Evolutionary conservation across 2,329 filamentous ascomycete genomes (phyloP).

Genomic region (Fusarium succisae): DNA sequence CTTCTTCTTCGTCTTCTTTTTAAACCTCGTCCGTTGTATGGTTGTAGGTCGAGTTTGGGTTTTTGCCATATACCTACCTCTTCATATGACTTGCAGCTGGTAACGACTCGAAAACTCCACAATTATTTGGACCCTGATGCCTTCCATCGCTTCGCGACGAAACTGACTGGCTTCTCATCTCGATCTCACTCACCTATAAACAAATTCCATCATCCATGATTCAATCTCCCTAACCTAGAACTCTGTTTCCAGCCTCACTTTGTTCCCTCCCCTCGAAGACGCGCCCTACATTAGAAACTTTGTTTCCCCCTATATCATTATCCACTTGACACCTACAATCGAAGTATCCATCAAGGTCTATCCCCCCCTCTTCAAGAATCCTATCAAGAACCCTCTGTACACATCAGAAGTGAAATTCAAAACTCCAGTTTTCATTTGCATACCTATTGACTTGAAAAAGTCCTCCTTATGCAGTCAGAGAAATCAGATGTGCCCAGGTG

Average conservation of each 20-base stretch:
- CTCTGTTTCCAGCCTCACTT: background rate
- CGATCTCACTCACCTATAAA: background rate
- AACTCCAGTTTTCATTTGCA: background rate
- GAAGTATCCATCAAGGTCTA: slow-evolving; percentile 12
- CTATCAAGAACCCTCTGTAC: background rate
- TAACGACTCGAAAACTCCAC: slow-evolving; percentile 2
- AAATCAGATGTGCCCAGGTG: slow-evolving; percentile 20
- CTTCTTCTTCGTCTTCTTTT: background rate
- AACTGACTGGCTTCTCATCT: background rate
- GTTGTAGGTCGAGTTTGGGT: background rate
- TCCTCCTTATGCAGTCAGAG: slow-evolving; percentile 25
- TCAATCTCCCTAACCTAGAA: background rate
- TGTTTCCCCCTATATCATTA: background rate
- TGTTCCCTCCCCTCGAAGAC: background rate
- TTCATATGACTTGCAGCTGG: background rate
- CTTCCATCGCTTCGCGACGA: slow-evolving; percentile 2
- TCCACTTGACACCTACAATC: background rate
- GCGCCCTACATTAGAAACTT: background rate
- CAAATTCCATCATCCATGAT: background rate
- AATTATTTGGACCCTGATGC: slow-evolving; percentile 15
- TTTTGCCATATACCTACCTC: background rate
- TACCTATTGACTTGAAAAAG: background rate
- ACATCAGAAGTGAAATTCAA: background rate
- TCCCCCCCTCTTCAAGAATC: background rate
- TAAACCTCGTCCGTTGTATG: background rate